Evolutionary conservation across 169 alveolate genomes (phyloP), one percentile per base, ranked within the genome.

Genomic region (Eimeria acervulina): DNA sequence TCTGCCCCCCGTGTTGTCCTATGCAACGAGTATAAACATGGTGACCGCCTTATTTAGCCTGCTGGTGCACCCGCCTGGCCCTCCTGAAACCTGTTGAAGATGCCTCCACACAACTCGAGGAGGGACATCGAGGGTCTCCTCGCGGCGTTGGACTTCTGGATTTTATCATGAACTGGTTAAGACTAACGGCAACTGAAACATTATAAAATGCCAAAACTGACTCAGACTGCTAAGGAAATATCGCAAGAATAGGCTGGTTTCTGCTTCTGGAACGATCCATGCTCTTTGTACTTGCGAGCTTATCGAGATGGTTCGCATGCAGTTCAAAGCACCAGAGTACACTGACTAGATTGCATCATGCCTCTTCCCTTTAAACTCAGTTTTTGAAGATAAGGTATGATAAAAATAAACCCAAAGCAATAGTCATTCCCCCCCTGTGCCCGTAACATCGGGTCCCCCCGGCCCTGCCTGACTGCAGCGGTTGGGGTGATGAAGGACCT

Each of bases 241-340:
- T 13, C 83, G 17, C 83, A 36, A 36, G 1, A 36, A 17, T 72
- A 33, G 8, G 38, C 17, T 38, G 15, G 28, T 68, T 72, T 72
- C 40, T 72, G 31, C 83, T 12, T 33, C 19, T 72, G n/a, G 52
- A 5, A 17, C 51, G 83, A 15, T 12, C n/a, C 51, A 10, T 12
- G 52, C 83, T 19, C 26, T 36, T 47, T 28, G 52, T 72, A 36
- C 83, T 5, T 47, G 33, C n/a, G 88, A 78, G 66, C 63, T 42
- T 0, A 47, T 78, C 88, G 88, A 78, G 88, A 78, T 78, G 61
- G 31, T 26, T 17, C 40, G 88, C 88, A 78, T 78, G 88, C 88
- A 78, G 63, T 42, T 10, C 68, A 78, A 28, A 26, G 0, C 51
- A 36, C 51, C 13, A 5, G 26, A 72, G 31, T 36, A 28, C 47